phyloP scores from a whole-genome alignment of 768 basidiomycete genomes.

The Paxillus involutus region DNA sequence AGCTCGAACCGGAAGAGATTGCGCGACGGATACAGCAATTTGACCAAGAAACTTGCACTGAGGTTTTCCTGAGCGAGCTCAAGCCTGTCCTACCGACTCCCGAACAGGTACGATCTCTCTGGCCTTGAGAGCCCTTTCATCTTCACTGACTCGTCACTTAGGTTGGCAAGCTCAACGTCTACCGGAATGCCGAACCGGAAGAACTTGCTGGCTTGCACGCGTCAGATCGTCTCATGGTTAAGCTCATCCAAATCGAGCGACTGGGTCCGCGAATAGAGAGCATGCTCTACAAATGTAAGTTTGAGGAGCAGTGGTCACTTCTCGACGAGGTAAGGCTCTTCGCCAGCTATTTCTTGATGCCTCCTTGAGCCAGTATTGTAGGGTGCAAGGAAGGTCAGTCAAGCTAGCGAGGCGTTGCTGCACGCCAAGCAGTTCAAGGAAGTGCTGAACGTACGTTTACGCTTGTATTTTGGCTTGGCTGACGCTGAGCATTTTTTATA shows the following conservation, averaged over 20 bases:
- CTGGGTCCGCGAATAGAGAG: conserved; percentile 85
- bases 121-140: not conserved
- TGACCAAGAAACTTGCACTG: conserved; percentile 83
- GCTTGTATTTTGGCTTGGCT: not conserved
- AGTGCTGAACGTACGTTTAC: conserved; percentile 67
- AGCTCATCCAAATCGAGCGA: conserved; percentile 91
- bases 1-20: conserved; percentile 83
- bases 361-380: conserved; percentile 29
- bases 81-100: conserved; percentile 88
- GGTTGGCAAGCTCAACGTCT: conserved; percentile 88
- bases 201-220: conserved; percentile 89
- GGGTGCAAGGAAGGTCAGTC: conserved; percentile 78
- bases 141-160: conserved; percentile 25
- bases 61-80: conserved; percentile 86
- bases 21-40: conserved; percentile 82
- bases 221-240: conserved; percentile 95
- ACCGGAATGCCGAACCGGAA: conserved; percentile 81
- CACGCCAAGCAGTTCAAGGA: conserved; percentile 89
- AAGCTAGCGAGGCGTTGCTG: conserved; percentile 78
- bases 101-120: conserved; percentile 61
- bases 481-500: conserved; percentile 23
- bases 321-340: conserved; percentile 67
- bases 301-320: conserved; percentile 81
- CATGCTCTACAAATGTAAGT: conserved; percentile 92
- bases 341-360: not conserved